Evolutionary conservation across 2,329 filamentous ascomycete genomes (phyloP), one percentile per base, ranked within the genome.

Genomic region (Conoideocrella luteorostrata): DNA sequence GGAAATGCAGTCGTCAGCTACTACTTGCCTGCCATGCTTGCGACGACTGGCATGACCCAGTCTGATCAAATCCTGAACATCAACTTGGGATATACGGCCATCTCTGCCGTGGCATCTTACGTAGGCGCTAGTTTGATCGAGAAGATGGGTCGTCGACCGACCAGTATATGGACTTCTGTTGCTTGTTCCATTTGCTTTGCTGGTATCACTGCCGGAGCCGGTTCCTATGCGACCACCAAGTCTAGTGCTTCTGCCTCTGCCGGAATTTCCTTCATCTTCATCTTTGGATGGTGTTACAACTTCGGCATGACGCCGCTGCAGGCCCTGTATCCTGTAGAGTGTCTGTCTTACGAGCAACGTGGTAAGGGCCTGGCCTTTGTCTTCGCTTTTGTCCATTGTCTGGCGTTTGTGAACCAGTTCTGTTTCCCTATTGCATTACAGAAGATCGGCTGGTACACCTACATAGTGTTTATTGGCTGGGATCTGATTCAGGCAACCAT

Each of bases 321-420:
- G 44, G 60, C 59, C 2, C 57, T 78, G 12, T 77, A 76, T 53
- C 70, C 72, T 0, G 72, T 76, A 39, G 74, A 78, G 52, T 70
- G 72, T 12, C 63, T 77, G 10, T 69, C 65, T 13, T 76, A 72
- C 49, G 72, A 77, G 54, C 74, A 72, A 52, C 67, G 74, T 41
- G 74, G 72, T 41, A 77, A 77, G 61, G 74, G 74, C 12, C 76
- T 77, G 70, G 73, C 70, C 2, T 69, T 76, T 51, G 69, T 56
- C 55, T 69, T 59, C 41, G 59, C 65, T 47, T 66, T 61, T 52
- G 67, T 65, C 76, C 32, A 68, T 46, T 62, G 65, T 30, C 69
- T 33, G 17, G 34, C 34, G 13, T 38, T 44, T 28, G 12, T 44
- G 42, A 72, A 67, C 50, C 66, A 71, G 55, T 70, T 69, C 44